Conservation (phyloP, 441 rosid species). For the Croton laevigatus region DNA sequence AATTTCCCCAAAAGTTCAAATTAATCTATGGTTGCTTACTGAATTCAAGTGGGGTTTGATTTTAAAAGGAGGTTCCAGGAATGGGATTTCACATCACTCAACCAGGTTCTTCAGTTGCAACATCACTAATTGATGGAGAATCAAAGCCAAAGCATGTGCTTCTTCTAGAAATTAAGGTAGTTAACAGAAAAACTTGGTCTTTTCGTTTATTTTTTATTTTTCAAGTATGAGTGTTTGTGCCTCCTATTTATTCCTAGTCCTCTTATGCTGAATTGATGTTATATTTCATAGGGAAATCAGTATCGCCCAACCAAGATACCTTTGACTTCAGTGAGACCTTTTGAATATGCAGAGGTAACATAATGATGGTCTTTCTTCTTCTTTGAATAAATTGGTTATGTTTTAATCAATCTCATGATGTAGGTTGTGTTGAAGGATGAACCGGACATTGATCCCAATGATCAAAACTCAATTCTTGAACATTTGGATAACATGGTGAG, state of each 20-base stretch:
- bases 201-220: conserved; percentile 3
- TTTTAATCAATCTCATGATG: conserved; percentile 33
- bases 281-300: conserved; percentile 69
- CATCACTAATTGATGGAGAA: conserved; percentile 97
- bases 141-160: conserved; percentile 97
- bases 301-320: conserved; percentile 98
- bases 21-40: conserved; percentile 11
- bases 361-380: conserved; percentile 9
- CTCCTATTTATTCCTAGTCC: conserved; percentile 8
- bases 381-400: conserved; percentile 16
- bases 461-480: conserved; percentile 88
- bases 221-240: conserved; percentile 12
- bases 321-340: conserved; percentile 91
- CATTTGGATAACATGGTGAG: conserved; percentile 92
- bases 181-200: conserved; percentile 17
- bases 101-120: conserved; percentile 97
- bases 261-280: conserved; percentile 20
- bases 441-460: conserved; percentile 84
- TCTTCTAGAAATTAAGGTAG: conserved; percentile 94
- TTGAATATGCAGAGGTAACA: conserved; percentile 86
- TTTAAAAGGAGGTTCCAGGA: conserved; percentile 89
- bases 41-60: conserved; percentile 35
- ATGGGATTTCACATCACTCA: conserved; percentile 99
- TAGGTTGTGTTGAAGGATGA: conserved; percentile 89
- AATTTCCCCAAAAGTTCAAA: conserved; percentile 7